Conservation (phyloP, 108 stramenopile species). For the Nitzschia sp. region DNA sequence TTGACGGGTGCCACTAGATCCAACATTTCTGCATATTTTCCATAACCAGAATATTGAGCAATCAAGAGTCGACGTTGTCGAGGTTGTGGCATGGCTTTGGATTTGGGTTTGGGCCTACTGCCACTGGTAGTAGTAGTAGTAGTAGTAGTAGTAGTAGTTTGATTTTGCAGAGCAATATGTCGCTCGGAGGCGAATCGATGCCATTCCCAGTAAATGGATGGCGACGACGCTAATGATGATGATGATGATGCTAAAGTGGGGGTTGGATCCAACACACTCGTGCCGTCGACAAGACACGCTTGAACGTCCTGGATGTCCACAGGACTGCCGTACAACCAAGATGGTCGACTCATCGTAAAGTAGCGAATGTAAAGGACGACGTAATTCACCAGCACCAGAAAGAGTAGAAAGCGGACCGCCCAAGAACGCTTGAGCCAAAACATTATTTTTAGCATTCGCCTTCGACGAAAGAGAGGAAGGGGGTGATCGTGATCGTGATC, state of each 20-base stretch:
- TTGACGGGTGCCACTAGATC: conserved; percentile 29
- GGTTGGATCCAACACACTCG: background rate
- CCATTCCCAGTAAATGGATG: background rate
- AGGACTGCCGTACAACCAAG: conserved; percentile 29
- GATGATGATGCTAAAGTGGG: background rate
- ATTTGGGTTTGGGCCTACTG: background rate
- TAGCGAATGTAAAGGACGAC: background rate
- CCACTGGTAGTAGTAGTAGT: background rate
- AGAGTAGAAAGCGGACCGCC: background rate
- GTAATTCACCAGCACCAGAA: background rate
- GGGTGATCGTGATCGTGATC: too few species aligned
- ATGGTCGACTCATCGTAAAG: conserved; percentile 24
- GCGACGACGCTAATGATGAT: background rate
- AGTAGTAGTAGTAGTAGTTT: too few species aligned
- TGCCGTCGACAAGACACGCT: background rate
- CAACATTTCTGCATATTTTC: conserved; percentile 23
- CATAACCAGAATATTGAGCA: conserved; percentile 40
- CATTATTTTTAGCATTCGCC: too few species aligned
- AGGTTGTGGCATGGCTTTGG: too few species aligned
- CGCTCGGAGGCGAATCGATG: too few species aligned
- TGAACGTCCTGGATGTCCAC: conserved; percentile 1
- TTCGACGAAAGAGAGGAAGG: too few species aligned
- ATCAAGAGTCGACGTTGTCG: conserved; percentile 29
- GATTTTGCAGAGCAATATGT: too few species aligned
- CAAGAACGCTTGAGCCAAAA: background rate